Evolutionary conservation across 305 asterid species (phyloP).

Genomic region (Fraxinus floribunda): DNA sequence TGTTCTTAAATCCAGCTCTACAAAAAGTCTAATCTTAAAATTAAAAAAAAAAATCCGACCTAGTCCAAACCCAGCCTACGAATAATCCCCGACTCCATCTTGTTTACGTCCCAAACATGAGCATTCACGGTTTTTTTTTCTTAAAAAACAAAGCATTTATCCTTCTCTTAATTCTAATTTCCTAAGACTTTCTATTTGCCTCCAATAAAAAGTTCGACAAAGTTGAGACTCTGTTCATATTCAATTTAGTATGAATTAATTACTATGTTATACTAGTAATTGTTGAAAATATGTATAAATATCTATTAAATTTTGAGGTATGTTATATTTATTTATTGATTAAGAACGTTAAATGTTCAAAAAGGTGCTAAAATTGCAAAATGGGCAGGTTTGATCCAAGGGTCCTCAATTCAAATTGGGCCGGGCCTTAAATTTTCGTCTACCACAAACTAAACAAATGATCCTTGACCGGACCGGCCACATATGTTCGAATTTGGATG

Average conservation of each 20-base stretch:
- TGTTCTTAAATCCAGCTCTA: no score
- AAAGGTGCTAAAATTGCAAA: not conserved
- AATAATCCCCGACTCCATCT: not conserved
- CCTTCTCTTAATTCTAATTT: no score
- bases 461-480: not conserved
- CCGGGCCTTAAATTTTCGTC: not conserved
- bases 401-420: not conserved
- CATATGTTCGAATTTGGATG: not conserved
- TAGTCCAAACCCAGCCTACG: not conserved
- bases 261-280: no score
- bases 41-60: not conserved
- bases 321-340: no score
- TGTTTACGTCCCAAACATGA: not conserved
- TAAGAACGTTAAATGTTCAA: not conserved
- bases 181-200: no score
- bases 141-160: no score
- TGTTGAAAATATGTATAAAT: no score
- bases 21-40: not conserved
- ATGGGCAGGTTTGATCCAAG: not conserved
- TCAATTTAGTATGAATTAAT: no score
- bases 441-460: no score
- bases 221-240: no score
- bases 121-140: not conserved
- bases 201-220: no score
- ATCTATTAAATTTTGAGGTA: no score